Percentiles rank a stretch among this genome's conserved stretches.
Evolutionary conservation across 1,139 yeast species (phyloP).

Genomic region (Starmera stellimalicola): DNA sequence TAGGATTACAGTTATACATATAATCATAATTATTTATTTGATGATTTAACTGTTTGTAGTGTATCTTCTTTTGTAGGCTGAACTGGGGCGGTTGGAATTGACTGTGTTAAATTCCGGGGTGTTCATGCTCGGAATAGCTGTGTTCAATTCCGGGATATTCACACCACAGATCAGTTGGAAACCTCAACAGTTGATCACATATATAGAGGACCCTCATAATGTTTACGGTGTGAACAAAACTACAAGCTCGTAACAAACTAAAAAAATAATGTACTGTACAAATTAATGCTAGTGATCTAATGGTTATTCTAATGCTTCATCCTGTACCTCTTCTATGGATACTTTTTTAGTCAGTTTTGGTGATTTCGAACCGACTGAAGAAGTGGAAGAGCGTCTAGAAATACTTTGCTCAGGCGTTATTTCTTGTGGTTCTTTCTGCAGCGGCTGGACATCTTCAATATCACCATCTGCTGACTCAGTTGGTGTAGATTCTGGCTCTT

Average conservation of each 20-base stretch:
- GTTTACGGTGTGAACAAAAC: not conserved
- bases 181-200: not conserved
- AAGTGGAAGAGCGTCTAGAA: not conserved
- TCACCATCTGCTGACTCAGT: no score
- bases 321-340: constrained; percentile 16
- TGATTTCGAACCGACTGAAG: constrained; percentile 3
- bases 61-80: not conserved
- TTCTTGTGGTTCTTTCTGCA: no score
- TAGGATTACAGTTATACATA: not conserved
- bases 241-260: not conserved
- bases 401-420: no score
- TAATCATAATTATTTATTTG: not conserved
- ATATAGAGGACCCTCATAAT: not conserved
- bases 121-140: no score
- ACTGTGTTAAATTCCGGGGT: not conserved
- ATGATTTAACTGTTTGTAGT: not conserved
- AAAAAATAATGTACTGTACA: not conserved
- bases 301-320: constrained; percentile 9
- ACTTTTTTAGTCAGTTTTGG: constrained; percentile 14
- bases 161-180: not conserved
- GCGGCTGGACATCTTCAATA: no score
- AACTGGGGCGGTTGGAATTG: not conserved
- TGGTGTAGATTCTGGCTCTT: not conserved
- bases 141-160: not conserved
- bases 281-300: constrained; percentile 4